phyloP scores from a whole-genome alignment of 306 rosid genomes.

The Prunus mongolica region DNA sequence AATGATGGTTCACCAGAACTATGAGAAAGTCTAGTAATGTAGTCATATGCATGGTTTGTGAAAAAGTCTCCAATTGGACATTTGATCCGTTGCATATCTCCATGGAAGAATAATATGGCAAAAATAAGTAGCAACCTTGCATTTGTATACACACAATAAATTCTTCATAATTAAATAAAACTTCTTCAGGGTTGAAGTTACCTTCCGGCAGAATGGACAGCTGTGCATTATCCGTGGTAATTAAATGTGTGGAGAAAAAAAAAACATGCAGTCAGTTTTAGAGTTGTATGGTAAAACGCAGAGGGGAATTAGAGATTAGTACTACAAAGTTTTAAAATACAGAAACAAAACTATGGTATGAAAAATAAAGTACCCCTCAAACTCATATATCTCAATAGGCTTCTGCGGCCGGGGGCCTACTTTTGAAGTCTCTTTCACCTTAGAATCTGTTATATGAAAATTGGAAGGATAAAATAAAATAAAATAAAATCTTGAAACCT shows the following conservation, averaged over 20 bases:
- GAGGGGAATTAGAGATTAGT: not conserved
- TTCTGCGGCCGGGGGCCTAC: conserved; percentile 88
- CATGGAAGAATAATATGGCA: not conserved
- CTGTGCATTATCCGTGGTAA: conserved; percentile 42
- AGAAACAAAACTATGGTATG: not conserved
- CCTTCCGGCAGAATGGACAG: conserved; percentile 99
- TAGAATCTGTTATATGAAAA: conserved; percentile 47
- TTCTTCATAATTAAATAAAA: not conserved
- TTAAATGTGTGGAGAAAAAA: conserved; percentile 11
- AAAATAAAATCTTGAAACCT: not conserved
- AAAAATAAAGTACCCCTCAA: conserved; percentile 62
- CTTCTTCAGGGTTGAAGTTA: conserved; percentile 18
- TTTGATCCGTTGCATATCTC: not conserved
- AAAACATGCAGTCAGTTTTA: conserved; percentile 34
- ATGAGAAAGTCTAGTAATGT: not conserved
- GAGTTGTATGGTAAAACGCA: not conserved
- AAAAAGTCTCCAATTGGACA: not conserved
- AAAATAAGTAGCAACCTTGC: not conserved
- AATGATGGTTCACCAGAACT: not conserved
- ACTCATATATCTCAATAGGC: conserved; percentile 92
- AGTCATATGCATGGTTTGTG: not conserved
- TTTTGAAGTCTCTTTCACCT: conserved; percentile 78
- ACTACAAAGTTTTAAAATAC: not conserved
- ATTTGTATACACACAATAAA: not conserved
- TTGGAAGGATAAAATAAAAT: not conserved